A percentile compares a stretch with the other conserved stretches of the same genome.
These are phyloP conservation scores for Rhodamnia rubescens DNA, from an alignment of 345 rosid species.

Conservation along the genomic window DNA sequence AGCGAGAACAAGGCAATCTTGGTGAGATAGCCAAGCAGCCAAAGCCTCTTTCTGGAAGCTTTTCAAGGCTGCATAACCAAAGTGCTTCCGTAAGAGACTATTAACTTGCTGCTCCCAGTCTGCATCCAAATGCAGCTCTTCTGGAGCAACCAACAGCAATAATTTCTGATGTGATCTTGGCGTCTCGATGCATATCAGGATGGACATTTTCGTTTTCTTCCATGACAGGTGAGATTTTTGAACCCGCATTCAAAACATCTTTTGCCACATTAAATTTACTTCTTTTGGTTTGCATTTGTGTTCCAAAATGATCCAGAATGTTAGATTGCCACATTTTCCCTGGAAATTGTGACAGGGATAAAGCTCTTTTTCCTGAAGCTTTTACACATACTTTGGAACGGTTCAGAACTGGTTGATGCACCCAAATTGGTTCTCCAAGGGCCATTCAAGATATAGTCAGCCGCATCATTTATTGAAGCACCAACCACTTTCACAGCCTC, in stretches of 20 bases:
- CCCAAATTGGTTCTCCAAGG: constrained; percentile 6
- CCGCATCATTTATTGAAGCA: constrained; percentile 37
- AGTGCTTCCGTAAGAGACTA: constrained; percentile 35
- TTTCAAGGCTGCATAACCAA: constrained; percentile 56
- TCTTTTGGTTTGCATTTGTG: constrained; percentile 16
- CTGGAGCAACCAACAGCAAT: constrained; percentile 6
- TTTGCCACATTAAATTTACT: constrained; percentile 2
- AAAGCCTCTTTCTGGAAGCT: constrained; percentile 73
- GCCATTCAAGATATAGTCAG: constrained; percentile 42
- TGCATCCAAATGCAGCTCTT: constrained; percentile 21
- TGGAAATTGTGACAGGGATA: not conserved
- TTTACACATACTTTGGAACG: constrained; percentile 9
- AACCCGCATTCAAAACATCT: constrained; percentile 6
- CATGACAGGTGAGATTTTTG: constrained; percentile 11
- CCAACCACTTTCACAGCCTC: constrained; percentile 60
- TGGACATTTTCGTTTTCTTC: constrained; percentile 3
- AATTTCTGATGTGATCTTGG: constrained; percentile 1
- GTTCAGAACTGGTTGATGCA: constrained; percentile 16
- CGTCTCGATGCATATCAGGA: not conserved
- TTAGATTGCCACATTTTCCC: constrained; percentile 41
- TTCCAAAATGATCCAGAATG: constrained; percentile 49
- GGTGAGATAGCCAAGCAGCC: constrained; percentile 55
- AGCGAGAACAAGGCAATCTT: constrained; percentile 81
- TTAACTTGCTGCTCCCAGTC: constrained; percentile 53
- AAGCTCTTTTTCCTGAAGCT: constrained; percentile 18